Base-by-base conservation (phyloP, 257 asterid species). In the Hygrophila difformis region DNA sequence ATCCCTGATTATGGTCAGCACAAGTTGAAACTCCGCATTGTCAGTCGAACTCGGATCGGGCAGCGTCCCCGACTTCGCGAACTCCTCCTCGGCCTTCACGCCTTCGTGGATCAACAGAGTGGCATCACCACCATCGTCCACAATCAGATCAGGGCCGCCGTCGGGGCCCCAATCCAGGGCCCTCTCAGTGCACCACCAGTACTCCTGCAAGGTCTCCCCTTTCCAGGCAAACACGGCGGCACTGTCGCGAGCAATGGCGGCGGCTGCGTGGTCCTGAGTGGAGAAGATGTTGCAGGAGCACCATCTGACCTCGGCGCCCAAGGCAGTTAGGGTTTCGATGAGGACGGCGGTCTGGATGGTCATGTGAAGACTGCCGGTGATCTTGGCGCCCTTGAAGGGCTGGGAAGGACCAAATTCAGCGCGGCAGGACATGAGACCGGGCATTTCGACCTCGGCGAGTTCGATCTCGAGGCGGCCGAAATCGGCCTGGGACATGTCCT, bases 181-280 rank as follows among this genome's bases (percentile, higher is more conserved):
- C 17, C 62, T 33, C 50, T 61, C 67, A 2, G 67, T 61, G 20
- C 67, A 61, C 67, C 67, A 53, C 67, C 67, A 61, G 48, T 60
- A 60, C 66, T 60, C 59, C 35, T 51, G 66, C 28, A 61, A 43
- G 0, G 67, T 61, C 49, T 61, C 67, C 0, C 67, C 67, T 44
- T 52, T 53, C 67, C 61, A 61, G 33, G 61, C 67, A 8, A 61
- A 61, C 31, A 52, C 67, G 2, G 67, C 61, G 1, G 61, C 67
- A 29, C 67, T 61, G 9, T 61, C 67, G 51, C 60, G 49, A 9
- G 67, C 67, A 11, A 45, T 52, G 29, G 60, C 67, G 0, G 67
- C 67, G 5, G 67, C 67, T 2, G 67, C 67, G 26, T 61, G 67
- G 38, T 61, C 63, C 55, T 57, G 63, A n/a, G 63, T 57, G 26